phyloP scores from a whole-genome alignment of 805 yeast species.

The Candida cerambycidarum region DNA sequence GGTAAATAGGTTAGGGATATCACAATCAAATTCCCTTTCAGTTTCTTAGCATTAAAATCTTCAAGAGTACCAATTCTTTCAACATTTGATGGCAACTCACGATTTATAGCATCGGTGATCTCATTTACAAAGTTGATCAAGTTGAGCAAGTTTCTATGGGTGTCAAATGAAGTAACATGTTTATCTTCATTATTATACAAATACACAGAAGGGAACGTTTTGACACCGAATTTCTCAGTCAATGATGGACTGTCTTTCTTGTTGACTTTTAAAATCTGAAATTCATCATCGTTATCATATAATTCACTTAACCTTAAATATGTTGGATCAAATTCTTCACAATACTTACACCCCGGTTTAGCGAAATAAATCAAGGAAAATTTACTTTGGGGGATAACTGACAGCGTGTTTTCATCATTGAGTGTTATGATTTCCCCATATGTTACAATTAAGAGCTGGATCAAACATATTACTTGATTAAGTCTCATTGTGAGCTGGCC shows the following conservation, averaged over 20 bases:
- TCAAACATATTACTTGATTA: neutral
- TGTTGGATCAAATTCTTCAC: constrained; percentile 31
- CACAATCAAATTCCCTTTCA: constrained; percentile 22
- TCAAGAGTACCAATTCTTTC: constrained; percentile 1
- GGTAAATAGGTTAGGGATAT: constrained; percentile 21
- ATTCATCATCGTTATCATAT: constrained; percentile 35
- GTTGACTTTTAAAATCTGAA: constrained; percentile 35
- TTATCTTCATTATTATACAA: constrained; percentile 44
- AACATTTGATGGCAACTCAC: constrained; percentile 21
- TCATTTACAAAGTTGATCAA: constrained; percentile 23
- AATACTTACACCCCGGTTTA: constrained; percentile 37
- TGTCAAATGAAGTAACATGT: constrained; percentile 34
- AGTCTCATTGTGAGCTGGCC: neutral
- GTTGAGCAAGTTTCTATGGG: constrained; percentile 18
- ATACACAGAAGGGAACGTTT: constrained; percentile 50
- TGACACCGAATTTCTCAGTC: constrained; percentile 38
- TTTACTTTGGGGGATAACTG: constrained; percentile 20
- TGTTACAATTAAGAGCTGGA: neutral
- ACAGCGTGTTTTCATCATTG: constrained; percentile 1
- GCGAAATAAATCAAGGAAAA: constrained; percentile 49
- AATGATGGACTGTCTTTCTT: constrained; percentile 30
- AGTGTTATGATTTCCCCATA: constrained; percentile 1
- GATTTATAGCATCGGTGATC: constrained; percentile 19
- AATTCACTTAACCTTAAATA: constrained; percentile 42
- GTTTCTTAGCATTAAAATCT: constrained; percentile 4